Conservation (phyloP, 805 yeast genomes). For the Schwanniomyces occidentalis region DNA sequence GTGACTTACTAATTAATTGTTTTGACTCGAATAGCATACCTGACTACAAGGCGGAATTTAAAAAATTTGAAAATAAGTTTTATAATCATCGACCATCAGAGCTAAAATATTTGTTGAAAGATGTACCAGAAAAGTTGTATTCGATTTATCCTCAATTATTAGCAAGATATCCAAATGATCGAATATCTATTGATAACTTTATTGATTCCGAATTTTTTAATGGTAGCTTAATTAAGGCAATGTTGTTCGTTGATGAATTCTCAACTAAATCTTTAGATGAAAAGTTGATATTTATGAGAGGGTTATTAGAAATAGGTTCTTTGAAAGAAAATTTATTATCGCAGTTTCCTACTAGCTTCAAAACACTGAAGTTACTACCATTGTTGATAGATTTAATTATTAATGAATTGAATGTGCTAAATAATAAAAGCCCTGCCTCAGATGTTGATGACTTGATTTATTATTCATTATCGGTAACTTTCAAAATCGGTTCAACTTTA, state of each 20-base stretch:
- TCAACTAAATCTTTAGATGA: constrained; percentile 72
- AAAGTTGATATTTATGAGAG: constrained; percentile 65
- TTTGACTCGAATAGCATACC: constrained; percentile 51
- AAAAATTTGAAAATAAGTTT: constrained; percentile 47
- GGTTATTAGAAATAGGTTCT: constrained; percentile 44
- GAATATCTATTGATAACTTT: constrained; percentile 64
- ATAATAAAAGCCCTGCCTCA: constrained; percentile 15
- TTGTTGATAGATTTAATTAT: constrained; percentile 54
- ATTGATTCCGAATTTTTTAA: constrained; percentile 75
- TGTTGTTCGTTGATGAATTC: constrained; percentile 80
- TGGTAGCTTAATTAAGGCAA: constrained; percentile 77
- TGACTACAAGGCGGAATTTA: constrained; percentile 59
- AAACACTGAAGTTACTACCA: constrained; percentile 74
- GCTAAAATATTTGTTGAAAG: constrained; percentile 46
- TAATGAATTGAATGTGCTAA: constrained; percentile 33
- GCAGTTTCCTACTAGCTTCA: constrained; percentile 43
- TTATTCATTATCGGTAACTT: constrained; percentile 52
- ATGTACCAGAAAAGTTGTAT: constrained; percentile 58
- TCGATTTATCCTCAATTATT: constrained; percentile 54
- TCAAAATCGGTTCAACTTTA: constrained; percentile 62
- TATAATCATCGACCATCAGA: constrained; percentile 36
- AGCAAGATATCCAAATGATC: constrained; percentile 54
- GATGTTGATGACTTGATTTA: constrained; percentile 44
- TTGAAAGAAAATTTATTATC: constrained; percentile 20
- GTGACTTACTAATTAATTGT: constrained; percentile 43